These are phyloP conservation scores for Phytophthora kernoviae DNA, from an alignment of 352 stramenopile genomes.

Conservation along the genomic window DNA sequence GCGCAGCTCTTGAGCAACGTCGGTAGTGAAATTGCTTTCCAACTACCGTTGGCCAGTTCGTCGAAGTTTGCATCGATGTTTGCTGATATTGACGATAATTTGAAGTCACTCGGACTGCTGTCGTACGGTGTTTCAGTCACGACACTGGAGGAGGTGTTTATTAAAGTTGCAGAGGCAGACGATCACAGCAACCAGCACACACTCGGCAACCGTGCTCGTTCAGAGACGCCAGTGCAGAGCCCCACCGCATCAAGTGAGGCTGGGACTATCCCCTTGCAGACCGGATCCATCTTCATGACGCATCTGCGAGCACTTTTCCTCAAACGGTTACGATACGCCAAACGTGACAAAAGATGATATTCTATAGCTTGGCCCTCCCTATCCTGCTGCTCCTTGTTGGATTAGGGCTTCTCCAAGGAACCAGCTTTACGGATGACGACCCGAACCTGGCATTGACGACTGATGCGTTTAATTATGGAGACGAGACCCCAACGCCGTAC, in stretches of 20 bases:
- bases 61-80: constrained; percentile 67
- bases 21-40: constrained; percentile 72
- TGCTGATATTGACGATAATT: constrained; percentile 50
- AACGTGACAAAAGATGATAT: constrained; percentile 65
- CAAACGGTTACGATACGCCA: constrained; percentile 68
- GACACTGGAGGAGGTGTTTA: constrained; percentile 83
- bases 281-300: constrained; percentile 30
- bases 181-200: constrained; percentile 50
- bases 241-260: constrained; percentile 15
- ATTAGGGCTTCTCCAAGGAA: constrained; percentile 49
- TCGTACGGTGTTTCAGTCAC: constrained; percentile 87
- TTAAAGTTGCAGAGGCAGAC: constrained; percentile 63
- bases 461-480: constrained; percentile 25
- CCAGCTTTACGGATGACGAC: constrained; percentile 44
- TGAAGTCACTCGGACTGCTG: constrained; percentile 43
- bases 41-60: constrained; percentile 58
- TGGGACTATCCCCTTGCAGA: constrained; percentile 2
- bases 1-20: constrained; percentile 71
- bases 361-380: constrained; percentile 62
- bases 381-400: constrained; percentile 61
- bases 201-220: constrained; percentile 28
- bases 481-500: constrained; percentile 48
- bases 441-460: constrained; percentile 41
- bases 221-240: constrained; percentile 10
- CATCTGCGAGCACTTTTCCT: constrained; percentile 57